Conservation (phyloP, 2,329 filamentous ascomycete species). For the Penicillium sp. region DNA sequence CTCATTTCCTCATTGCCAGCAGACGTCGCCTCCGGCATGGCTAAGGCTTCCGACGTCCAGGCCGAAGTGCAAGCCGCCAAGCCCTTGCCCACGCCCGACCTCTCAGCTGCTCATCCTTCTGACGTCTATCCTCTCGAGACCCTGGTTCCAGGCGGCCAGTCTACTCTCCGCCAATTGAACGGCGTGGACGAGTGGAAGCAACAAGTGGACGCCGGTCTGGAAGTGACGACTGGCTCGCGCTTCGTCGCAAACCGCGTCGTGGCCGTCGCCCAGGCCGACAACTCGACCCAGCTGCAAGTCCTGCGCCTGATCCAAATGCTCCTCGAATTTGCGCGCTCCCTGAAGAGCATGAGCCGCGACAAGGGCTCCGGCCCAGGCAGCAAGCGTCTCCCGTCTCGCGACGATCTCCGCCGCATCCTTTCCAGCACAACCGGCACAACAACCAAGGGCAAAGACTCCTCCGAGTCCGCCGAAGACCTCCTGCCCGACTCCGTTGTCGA, state of each 20-base stretch:
- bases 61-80: conserved; percentile 47
- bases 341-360: conserved; percentile 30
- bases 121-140: conserved; percentile 47
- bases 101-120: conserved; percentile 43
- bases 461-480: conserved; percentile 17
- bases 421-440: conserved; percentile 24
- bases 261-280: conserved; percentile 37
- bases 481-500: conserved; percentile 42
- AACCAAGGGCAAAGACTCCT: conserved; percentile 18
- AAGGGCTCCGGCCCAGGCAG: conserved; percentile 33
- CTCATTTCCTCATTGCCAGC: conserved; percentile 44
- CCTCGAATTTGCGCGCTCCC: conserved; percentile 41
- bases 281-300: conserved; percentile 43
- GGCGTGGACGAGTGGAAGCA: conserved; percentile 44
- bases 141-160: conserved; percentile 42
- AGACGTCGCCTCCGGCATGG: conserved; percentile 30
- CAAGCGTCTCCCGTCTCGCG: conserved; percentile 41
- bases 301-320: conserved; percentile 47
- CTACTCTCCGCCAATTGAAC: conserved; percentile 44
- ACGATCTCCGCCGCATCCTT: conserved; percentile 40
- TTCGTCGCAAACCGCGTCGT: conserved; percentile 47
- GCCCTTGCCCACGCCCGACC: conserved; percentile 45
- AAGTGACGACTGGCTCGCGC: conserved; percentile 41
- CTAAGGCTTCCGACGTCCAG: conserved; percentile 37
- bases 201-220: conserved; percentile 34